These are phyloP conservation scores for Candida dendrica DNA, from an alignment of 805 yeast genomes.

Conservation along the genomic window DNA sequence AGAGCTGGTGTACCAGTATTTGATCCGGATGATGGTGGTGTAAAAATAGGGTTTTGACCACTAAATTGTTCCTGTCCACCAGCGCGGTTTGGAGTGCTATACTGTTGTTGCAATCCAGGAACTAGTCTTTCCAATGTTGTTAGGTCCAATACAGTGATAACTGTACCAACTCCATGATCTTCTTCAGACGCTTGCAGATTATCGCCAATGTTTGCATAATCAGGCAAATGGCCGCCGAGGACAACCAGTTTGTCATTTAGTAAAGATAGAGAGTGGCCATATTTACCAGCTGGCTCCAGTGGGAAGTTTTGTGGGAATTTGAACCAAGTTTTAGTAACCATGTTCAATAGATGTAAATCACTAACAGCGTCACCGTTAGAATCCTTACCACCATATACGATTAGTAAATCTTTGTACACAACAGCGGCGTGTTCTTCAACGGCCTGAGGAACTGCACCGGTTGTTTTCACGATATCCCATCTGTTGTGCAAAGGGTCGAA, in stretches of 20 bases:
- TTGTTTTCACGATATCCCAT: slow-evolving; percentile 67
- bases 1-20: slow-evolving; percentile 4
- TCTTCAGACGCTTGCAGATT: slow-evolving; percentile 46
- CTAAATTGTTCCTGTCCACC: slow-evolving; percentile 12
- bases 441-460: slow-evolving; percentile 72
- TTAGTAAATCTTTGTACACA: slow-evolving; percentile 68
- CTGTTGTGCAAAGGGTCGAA: slow-evolving; percentile 61
- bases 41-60: slow-evolving; percentile 17
- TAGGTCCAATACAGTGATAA: slow-evolving; percentile 59
- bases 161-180: slow-evolving; percentile 50
- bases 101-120: slow-evolving; percentile 26
- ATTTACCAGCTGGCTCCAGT: slow-evolving; percentile 68
- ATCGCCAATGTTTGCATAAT: slow-evolving; percentile 45
- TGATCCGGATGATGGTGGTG: slow-evolving; percentile 18
- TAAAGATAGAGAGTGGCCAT: slow-evolving; percentile 84
- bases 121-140: slow-evolving; percentile 25
- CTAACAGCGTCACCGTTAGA: slow-evolving; percentile 60
- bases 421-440: slow-evolving; percentile 89
- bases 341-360: slow-evolving; percentile 67
- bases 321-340: slow-evolving; percentile 68
- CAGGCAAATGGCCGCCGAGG: slow-evolving; percentile 89
- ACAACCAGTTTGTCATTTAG: slow-evolving; percentile 64
- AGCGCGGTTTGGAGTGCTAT: slow-evolving; percentile 27
- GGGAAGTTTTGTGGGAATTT: slow-evolving; percentile 42
- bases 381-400: slow-evolving; percentile 86